Evolutionary conservation across 1,284 basidiomycete species (phyloP).

Genomic region (Marasmius sp.): DNA sequence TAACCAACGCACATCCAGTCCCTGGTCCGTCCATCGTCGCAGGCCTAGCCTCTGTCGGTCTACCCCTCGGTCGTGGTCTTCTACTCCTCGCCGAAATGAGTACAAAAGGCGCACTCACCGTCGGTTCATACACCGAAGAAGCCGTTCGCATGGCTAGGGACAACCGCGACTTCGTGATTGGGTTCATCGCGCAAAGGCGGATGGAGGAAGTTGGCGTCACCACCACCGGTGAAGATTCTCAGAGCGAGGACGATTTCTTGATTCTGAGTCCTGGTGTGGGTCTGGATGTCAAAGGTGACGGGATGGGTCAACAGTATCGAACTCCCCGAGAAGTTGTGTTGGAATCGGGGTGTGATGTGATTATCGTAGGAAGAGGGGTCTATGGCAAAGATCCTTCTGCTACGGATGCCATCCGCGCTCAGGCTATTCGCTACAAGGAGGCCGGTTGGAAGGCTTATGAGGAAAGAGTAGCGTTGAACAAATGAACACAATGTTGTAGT

Average conservation of each 20-base stretch:
- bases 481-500: not conserved
- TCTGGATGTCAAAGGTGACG: conserved; percentile 80
- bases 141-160: conserved; percentile 86
- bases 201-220: conserved; percentile 66
- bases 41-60: conserved; percentile 85
- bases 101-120: conserved; percentile 84
- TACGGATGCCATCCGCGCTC: conserved; percentile 56
- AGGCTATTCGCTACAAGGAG: conserved; percentile 81
- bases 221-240: conserved; percentile 24
- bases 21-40: conserved; percentile 93
- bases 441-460: conserved; percentile 94
- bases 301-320: conserved; percentile 95
- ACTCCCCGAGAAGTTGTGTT: conserved; percentile 86
- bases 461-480: conserved; percentile 34
- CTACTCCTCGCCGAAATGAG: conserved; percentile 98
- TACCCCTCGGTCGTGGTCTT: conserved; percentile 83
- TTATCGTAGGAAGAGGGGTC: conserved; percentile 96
- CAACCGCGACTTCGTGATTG: conserved; percentile 86
- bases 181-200: conserved; percentile 90
- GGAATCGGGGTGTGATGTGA: conserved; percentile 91
- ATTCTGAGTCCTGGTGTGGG: conserved; percentile 94
- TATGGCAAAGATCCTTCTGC: conserved; percentile 70
- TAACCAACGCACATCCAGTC: conserved; percentile 95
- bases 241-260: conserved; percentile 73
- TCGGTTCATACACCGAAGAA: conserved; percentile 81